These are phyloP conservation scores for Phlebopus sp. DNA, from an alignment of 1,284 basidiomycete species.

Conservation along the genomic window DNA sequence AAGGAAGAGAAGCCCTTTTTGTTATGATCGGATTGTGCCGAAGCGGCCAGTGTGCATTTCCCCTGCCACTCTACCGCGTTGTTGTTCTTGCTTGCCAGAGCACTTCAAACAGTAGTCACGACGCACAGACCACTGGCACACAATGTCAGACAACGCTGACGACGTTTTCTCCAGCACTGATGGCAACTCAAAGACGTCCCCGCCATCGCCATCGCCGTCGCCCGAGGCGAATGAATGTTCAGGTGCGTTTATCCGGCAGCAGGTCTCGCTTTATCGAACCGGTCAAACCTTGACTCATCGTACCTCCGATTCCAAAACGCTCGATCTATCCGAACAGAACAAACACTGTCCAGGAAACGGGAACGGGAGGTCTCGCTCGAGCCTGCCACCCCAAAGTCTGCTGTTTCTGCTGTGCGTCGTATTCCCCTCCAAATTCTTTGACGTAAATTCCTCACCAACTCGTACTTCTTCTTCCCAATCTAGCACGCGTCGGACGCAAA, in stretches of 20 bases:
- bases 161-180: slow-evolving; percentile 10
- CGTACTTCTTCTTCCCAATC: slow-evolving; percentile 16
- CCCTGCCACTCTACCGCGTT: slow-evolving; percentile 32
- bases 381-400: slow-evolving; percentile 53
- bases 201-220: slow-evolving; percentile 31
- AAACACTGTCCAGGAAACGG: slow-evolving; percentile 49
- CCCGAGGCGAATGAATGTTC: slow-evolving; percentile 29
- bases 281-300: slow-evolving; percentile 24
- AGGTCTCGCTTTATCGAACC: slow-evolving; percentile 27
- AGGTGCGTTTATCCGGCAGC: slow-evolving; percentile 30
- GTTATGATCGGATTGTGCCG: slow-evolving; percentile 34
- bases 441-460: slow-evolving; percentile 25
- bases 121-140: slow-evolving; percentile 34
- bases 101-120: slow-evolving; percentile 19
- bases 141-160: slow-evolving; percentile 28
- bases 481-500: slow-evolving; percentile 53
- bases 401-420: slow-evolving; percentile 31
- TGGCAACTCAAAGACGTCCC: slow-evolving; percentile 19
- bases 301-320: slow-evolving; percentile 17
- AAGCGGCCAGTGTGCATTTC: slow-evolving; percentile 15
- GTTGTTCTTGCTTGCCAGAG: slow-evolving; percentile 29
- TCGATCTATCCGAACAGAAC: slow-evolving; percentile 27
- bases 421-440: slow-evolving; percentile 17
- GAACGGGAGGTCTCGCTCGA: slow-evolving; percentile 74
- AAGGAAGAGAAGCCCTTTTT: slow-evolving; percentile 10